phyloP scores from a whole-genome alignment of 1,284 basidiomycete species.

The Trametes pubescens region DNA sequence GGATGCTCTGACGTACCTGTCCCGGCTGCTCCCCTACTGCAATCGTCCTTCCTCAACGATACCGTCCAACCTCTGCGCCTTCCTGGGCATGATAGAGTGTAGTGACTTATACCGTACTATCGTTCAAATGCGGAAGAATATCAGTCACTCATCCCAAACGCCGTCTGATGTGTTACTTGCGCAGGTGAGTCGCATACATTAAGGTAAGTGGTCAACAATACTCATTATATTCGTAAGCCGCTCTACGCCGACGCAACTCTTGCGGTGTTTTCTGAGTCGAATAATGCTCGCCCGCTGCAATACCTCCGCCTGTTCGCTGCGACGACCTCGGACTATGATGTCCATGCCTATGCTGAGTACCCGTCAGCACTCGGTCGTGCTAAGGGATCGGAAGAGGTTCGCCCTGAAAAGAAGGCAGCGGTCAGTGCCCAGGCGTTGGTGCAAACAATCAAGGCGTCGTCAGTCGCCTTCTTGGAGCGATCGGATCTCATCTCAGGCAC shows the following conservation, averaged over 20 bases:
- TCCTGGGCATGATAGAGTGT: slow-evolving; percentile 29
- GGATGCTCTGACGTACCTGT: slow-evolving; percentile 20
- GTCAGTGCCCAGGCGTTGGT: slow-evolving; percentile 10
- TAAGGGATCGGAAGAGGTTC: slow-evolving; percentile 3
- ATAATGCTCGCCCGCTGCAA: slow-evolving; percentile 6
- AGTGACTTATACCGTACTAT: slow-evolving; percentile 32
- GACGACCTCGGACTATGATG: slow-evolving; percentile 19
- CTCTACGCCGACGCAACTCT: slow-evolving; percentile 15
- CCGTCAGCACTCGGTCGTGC: neutral
- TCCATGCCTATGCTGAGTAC: neutral
- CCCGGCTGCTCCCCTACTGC: slow-evolving; percentile 27
- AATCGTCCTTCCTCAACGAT: neutral
- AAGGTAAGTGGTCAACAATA: slow-evolving; percentile 29
- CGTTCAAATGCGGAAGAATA: slow-evolving; percentile 30
- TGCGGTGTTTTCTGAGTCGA: neutral
- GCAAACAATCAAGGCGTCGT: slow-evolving; percentile 13
- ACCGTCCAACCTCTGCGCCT: slow-evolving; percentile 15
- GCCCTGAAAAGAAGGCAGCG: slow-evolving; percentile 17
- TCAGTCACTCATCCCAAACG: slow-evolving; percentile 23
- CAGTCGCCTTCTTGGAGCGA: slow-evolving; percentile 12
- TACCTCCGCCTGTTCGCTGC: slow-evolving; percentile 25
- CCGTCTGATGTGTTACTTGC: slow-evolving; percentile 32
- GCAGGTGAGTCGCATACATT: slow-evolving; percentile 31
- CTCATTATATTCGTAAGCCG: slow-evolving; percentile 30
- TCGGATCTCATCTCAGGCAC: neutral